Percentiles rank a stretch among this genome's conserved stretches.
Evolutionary conservation across 2,329 filamentous ascomycete species (phyloP).

Genomic region (Monosporascus cannonballus): DNA sequence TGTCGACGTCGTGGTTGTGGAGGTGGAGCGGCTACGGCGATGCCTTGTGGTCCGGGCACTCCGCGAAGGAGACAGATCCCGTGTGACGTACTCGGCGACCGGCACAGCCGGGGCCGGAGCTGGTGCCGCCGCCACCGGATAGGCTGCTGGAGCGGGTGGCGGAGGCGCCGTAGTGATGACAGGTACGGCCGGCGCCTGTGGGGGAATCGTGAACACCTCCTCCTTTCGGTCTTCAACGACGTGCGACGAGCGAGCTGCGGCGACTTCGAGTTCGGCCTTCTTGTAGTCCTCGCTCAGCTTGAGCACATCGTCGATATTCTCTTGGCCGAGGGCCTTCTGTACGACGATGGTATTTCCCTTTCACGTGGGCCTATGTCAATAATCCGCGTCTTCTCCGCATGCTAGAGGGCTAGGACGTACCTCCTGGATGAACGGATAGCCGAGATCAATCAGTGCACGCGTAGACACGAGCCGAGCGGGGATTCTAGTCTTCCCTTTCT

Average conservation of each 20-base stretch:
- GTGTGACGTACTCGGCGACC: conserved; percentile 39
- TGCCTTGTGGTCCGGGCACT: conserved; percentile 10
- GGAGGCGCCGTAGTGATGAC: conserved; percentile 21
- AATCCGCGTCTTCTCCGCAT: neutral
- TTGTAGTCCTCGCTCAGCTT: conserved; percentile 74
- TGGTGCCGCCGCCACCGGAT: conserved; percentile 5
- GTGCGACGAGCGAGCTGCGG: conserved; percentile 39
- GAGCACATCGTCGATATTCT: conserved; percentile 87
- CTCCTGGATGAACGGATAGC: conserved; percentile 84
- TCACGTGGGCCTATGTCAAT: conserved; percentile 25
- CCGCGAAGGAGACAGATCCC: conserved; percentile 43
- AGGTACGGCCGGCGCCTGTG: conserved; percentile 23
- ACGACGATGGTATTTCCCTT: conserved; percentile 83
- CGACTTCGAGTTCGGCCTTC: conserved; percentile 42
- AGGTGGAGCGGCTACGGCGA: conserved; percentile 26
- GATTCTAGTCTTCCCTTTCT: conserved; percentile 86
- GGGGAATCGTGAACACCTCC: conserved; percentile 33
- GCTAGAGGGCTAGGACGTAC: conserved; percentile 38
- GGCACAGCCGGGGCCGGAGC: conserved; percentile 29
- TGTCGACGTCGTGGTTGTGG: conserved; percentile 29
- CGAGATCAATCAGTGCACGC: conserved; percentile 73
- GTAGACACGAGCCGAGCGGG: conserved; percentile 75
- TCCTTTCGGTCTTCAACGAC: conserved; percentile 44
- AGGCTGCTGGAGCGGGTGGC: conserved; percentile 10
- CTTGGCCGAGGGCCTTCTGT: conserved; percentile 76